Evolutionary conservation across 352 stramenopile species (phyloP).

Genomic region (Pythium periplocum): DNA sequence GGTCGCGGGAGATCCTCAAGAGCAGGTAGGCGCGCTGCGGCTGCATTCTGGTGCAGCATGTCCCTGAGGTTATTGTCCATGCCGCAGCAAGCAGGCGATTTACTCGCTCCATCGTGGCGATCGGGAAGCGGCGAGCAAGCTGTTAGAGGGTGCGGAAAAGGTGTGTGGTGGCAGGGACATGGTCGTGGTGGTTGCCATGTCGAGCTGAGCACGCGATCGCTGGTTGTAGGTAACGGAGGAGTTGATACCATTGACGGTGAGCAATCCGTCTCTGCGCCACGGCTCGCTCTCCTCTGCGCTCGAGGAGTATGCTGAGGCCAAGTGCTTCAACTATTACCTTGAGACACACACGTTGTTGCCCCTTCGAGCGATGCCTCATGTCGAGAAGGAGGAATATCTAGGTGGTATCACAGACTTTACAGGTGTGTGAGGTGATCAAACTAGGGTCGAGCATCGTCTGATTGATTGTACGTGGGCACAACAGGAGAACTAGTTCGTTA

Average conservation of each 20-base stretch:
- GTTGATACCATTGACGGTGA: conserved; percentile 74
- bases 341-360: conserved; percentile 45
- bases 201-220: too few species aligned
- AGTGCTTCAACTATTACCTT: conserved; percentile 89
- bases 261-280: conserved; percentile 78
- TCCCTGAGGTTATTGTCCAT: conserved; percentile 1
- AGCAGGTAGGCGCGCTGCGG: conserved; percentile 33
- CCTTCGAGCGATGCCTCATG: conserved; percentile 37
- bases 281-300: conserved; percentile 81
- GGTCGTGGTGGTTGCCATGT: too few species aligned
- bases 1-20: conserved; percentile 93
- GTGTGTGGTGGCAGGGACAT: conserved; percentile 13
- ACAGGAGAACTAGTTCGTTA: conserved; percentile 86
- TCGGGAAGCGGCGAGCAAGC: conserved; percentile 37
- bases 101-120: conserved; percentile 91
- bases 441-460: too few species aligned
- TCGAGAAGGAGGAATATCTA: conserved; percentile 90
- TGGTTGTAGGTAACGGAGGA: conserved; percentile 49
- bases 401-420: conserved; percentile 94
- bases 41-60: neutral
- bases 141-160: conserved; percentile 49
- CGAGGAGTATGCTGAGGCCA: conserved; percentile 94
- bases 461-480: conserved; percentile 12
- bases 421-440: conserved; percentile 23
- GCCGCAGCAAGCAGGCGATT: conserved; percentile 89